Evolutionary conservation across 2,329 filamentous ascomycete species (phyloP), one percentile per base, ranked within the genome.

Genomic region (Trichophyton equinum): DNA sequence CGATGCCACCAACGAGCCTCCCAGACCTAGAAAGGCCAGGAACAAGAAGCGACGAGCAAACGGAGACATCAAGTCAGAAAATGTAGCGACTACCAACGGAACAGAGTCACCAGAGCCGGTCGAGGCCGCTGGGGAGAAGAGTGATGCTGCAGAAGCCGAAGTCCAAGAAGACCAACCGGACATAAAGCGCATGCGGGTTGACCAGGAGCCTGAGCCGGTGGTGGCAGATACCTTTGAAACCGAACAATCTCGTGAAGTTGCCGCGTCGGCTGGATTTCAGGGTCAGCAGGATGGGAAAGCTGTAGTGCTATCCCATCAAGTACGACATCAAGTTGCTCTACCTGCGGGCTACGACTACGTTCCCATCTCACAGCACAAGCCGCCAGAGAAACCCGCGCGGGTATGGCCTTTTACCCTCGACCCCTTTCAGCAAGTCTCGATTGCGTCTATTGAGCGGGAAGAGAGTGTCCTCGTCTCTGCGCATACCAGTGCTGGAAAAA

Each of bases 401-500:
- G 84, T 80, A 38, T 99, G 88, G 80, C 83, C 85, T 8, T 99
- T 99, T 78, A 89, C 89, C 61, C 85, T 99, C 62, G 94, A 99
- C 79, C 94, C 94, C 58, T 99, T 99, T 81, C 94, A 99, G 76
- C 89, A 92, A 70, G 82, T 97, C 58, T 91, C 94, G 0, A 91
- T 99, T 63, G 86, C 90, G 6, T 96, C 92, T 0, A 99, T 99
- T 65, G 88, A 99, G 77, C 83, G 94, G 65, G 91, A 92, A 60
- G 94, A 99, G 79, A 97, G 91, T 78, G 90, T 99, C 0, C 77
- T 99, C 57, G 94, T 99, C 1, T 97, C 95, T 15, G 94, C 94
- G 59, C 94, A 99, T 76, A 99, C 94, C 6, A 94, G 88, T 80
- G 94, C 94, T 42, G 94, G 94, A 76, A 99, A 99, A 77, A 99